A percentile compares a stretch with the other conserved stretches of the same genome.
phyloP scores from a whole-genome alignment of 1,139 yeast genomes.

The Candida tunisiensis region DNA sequence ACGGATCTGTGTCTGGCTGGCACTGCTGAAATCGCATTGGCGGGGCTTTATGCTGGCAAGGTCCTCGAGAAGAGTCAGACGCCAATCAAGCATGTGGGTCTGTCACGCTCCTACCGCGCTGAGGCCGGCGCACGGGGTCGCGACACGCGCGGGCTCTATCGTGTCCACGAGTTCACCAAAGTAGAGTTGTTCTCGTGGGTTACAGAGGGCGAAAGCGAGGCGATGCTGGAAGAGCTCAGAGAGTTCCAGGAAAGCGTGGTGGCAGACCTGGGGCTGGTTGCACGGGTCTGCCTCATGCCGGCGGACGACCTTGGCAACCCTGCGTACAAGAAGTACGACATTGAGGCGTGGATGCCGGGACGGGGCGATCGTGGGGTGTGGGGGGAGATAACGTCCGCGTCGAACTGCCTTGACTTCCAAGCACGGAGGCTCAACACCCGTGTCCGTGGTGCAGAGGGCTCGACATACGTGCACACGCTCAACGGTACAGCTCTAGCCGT shows the following conservation, averaged over 20 bases:
- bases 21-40: constrained; percentile 91
- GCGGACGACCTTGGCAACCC: constrained; percentile 87
- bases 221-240: constrained; percentile 43
- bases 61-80: constrained; percentile 18
- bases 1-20: constrained; percentile 57
- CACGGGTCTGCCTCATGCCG: constrained; percentile 80
- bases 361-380: constrained; percentile 55
- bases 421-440: constrained; percentile 66
- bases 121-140: constrained; percentile 97
- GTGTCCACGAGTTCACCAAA: constrained; percentile 97
- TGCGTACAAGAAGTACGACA: constrained; percentile 80
- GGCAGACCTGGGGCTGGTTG: constrained; percentile 52
- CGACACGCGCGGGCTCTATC: constrained; percentile 79
- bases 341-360: constrained; percentile 99
- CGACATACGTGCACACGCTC: constrained; percentile 55
- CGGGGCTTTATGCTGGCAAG: constrained; percentile 43
- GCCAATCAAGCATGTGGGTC: constrained; percentile 57
- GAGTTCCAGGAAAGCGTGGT: constrained; percentile 51
- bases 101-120: constrained; percentile 80
- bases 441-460: constrained; percentile 18
- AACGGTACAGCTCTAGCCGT: constrained; percentile 96
- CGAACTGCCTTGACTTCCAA: constrained; percentile 90
- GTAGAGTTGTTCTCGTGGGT: constrained; percentile 81
- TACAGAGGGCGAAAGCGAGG: constrained; percentile 24
- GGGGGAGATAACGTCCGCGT: constrained; percentile 88